These are phyloP conservation scores for Coemansia erecta DNA, from an alignment of 192 early-diverging fungal genomes.

Conservation along the genomic window DNA sequence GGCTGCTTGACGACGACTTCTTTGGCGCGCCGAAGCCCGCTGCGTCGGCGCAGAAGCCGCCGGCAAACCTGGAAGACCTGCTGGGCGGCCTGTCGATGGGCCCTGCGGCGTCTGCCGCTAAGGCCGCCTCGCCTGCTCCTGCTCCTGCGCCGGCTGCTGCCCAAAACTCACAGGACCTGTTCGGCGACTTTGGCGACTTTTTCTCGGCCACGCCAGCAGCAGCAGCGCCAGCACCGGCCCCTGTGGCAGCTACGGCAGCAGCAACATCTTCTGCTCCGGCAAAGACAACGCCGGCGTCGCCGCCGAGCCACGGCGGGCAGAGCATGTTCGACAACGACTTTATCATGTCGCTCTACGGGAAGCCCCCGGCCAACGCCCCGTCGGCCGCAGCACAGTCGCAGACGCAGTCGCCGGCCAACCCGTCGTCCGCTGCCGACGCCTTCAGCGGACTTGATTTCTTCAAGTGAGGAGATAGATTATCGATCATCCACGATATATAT, in stretches of 20 bases:
- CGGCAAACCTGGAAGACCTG: constrained; percentile 18
- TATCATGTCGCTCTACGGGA: constrained; percentile 54
- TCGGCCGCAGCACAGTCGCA: constrained; percentile 4
- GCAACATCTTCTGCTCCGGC: constrained; percentile 7
- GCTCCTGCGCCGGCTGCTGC: constrained; percentile 8
- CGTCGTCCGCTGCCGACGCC: constrained; percentile 3
- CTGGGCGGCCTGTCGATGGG: constrained; percentile 32
- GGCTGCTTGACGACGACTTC: constrained; percentile 31
- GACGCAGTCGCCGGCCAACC: background rate
- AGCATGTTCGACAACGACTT: constrained; percentile 45
- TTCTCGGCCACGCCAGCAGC: constrained; percentile 29
- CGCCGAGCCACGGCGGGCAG: constrained; percentile 18
- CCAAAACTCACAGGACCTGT: constrained; percentile 32
- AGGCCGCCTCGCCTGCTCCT: constrained; percentile 11
- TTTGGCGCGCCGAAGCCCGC: constrained; percentile 21
- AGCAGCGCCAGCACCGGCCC: constrained; percentile 7
- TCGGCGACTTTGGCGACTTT: constrained; percentile 56
- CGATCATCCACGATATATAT: too few relatives aligned
- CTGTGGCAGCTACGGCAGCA: too few relatives aligned
- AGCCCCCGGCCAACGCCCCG: background rate
- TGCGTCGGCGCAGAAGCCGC: constrained; percentile 3
- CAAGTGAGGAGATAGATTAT: constrained; percentile 12
- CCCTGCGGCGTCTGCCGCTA: background rate
- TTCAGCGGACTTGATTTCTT: constrained; percentile 33
- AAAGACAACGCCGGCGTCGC: background rate